These are phyloP conservation scores for Lactuca sativa DNA, from an alignment of 129 eudicot genomes.

Conservation along the genomic window DNA sequence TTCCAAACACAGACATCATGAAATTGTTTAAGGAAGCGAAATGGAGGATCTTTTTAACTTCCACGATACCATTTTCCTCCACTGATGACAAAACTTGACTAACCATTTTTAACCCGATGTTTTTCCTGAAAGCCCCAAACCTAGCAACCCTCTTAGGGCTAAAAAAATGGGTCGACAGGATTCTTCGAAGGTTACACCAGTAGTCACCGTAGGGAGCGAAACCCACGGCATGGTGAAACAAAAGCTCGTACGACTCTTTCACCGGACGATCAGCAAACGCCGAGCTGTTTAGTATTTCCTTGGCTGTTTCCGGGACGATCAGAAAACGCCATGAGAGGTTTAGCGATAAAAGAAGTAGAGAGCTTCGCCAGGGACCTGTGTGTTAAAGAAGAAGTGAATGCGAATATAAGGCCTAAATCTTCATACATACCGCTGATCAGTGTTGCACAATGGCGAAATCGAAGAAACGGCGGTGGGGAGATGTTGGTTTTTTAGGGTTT, in stretches of 20 bases:
- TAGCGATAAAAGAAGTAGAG: conserved; percentile 23
- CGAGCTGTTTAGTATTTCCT: conserved; percentile 48
- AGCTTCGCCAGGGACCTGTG: conserved; percentile 44
- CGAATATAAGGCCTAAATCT: conserved; percentile 38
- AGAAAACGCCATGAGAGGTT: conserved; percentile 54
- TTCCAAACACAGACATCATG: conserved; percentile 52
- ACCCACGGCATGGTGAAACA: conserved; percentile 74
- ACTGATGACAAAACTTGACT: conserved; percentile 49
- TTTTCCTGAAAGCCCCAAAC: conserved; percentile 37
- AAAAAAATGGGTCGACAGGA: too few relatives aligned
- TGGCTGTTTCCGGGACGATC: conserved; percentile 68
- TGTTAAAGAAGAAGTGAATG: conserved; percentile 38
- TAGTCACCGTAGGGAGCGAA: conserved; percentile 74
- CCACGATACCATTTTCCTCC: conserved; percentile 42
- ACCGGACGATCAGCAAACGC: too few relatives aligned
- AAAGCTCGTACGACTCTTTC: conserved; percentile 58
- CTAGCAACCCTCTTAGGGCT: conserved; percentile 43
- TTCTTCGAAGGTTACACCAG: conserved; percentile 64
- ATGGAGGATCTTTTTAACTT: conserved; percentile 51
- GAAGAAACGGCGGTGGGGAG: too few relatives aligned
- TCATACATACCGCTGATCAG: too few relatives aligned
- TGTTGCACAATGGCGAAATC: too few relatives aligned
- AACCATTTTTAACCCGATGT: conserved; percentile 49
- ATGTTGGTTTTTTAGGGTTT: too few relatives aligned
- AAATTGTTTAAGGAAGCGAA: conserved; percentile 37